Conservation (phyloP, 495 filamentous ascomycete genomes). For the Aspergillus conjunctus region DNA sequence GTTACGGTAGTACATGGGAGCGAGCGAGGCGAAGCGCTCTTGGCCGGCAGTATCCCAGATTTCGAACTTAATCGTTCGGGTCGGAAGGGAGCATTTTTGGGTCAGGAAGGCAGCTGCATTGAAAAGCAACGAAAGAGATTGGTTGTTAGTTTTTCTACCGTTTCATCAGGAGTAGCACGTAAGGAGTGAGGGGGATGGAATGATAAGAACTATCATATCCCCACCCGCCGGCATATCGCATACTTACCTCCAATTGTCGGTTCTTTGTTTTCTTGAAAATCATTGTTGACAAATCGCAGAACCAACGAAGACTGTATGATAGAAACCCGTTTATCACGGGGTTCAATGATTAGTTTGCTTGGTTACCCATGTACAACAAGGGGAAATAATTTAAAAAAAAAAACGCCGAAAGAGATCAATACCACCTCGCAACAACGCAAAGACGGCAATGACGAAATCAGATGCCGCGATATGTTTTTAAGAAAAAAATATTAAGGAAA, state of each 20-base stretch:
- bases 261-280: conserved; percentile 99
- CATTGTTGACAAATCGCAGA: conserved; percentile 98
- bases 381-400: conserved; percentile 10
- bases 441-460: not conserved
- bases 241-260: conserved; percentile 94
- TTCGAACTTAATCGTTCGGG: conserved; percentile 97
- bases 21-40: conserved; percentile 94
- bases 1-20: conserved; percentile 99
- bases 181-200: conserved; percentile 1
- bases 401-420: conserved; percentile 14
- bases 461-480: not conserved
- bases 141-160: conserved; percentile 19
- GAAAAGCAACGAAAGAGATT: conserved; percentile 25
- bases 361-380: conserved; percentile 29
- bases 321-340: conserved; percentile 10
- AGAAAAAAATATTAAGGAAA: not conserved
- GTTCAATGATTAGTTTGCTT: conserved; percentile 26
- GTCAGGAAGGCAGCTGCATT: conserved; percentile 89
- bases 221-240: conserved; percentile 7
- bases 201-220: conserved; percentile 2
- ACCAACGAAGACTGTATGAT: conserved; percentile 84
- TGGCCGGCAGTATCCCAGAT: conserved; percentile 99
- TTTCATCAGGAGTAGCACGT: not conserved
- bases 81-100: conserved; percentile 96
- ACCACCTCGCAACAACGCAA: not conserved